phyloP scores from a whole-genome alignment of 2,329 filamentous ascomycete species.

The Ophiostoma piceae region DNA sequence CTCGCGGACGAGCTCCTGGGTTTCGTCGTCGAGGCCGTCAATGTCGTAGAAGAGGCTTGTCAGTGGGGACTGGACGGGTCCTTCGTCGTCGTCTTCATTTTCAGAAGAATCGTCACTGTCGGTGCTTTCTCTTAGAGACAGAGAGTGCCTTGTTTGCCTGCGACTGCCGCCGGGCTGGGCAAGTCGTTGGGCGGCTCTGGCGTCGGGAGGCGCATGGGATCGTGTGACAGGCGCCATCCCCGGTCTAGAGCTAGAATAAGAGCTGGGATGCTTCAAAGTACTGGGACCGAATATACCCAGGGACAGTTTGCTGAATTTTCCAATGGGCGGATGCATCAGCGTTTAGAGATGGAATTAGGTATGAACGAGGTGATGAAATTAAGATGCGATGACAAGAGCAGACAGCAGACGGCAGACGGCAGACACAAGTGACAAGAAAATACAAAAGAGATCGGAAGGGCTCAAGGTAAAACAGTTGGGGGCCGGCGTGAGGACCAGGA shows the following conservation, averaged over 20 bases:
- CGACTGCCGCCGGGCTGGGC: neutral
- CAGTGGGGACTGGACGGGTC: slow-evolving; percentile 34
- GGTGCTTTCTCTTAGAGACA: neutral
- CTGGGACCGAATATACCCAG: slow-evolving; percentile 9
- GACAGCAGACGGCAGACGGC: neutral
- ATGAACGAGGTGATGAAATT: neutral
- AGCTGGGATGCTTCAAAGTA: neutral
- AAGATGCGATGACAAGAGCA: neutral
- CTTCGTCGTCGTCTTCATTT: slow-evolving; percentile 26
- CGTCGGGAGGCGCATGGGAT: slow-evolving; percentile 17
- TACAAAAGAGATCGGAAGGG: neutral
- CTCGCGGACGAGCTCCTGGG: slow-evolving; percentile 36
- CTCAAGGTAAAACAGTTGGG: slow-evolving; percentile 11
- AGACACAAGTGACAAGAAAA: neutral
- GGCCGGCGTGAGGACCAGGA: neutral
- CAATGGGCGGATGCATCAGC: slow-evolving; percentile 23
- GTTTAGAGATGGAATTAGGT: neutral
- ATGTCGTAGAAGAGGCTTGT: slow-evolving; percentile 35
- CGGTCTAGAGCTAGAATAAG: neutral
- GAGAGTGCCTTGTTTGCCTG: neutral
- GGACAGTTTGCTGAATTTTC: slow-evolving; percentile 24
- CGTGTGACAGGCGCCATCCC: slow-evolving; percentile 26
- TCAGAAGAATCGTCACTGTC: neutral
- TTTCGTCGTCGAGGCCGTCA: slow-evolving; percentile 31
- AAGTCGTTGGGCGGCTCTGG: neutral